phyloP scores from a whole-genome alignment of 176 grass and related monocot genomes.

The bread wheat (Triticum aestivum) region DNA sequence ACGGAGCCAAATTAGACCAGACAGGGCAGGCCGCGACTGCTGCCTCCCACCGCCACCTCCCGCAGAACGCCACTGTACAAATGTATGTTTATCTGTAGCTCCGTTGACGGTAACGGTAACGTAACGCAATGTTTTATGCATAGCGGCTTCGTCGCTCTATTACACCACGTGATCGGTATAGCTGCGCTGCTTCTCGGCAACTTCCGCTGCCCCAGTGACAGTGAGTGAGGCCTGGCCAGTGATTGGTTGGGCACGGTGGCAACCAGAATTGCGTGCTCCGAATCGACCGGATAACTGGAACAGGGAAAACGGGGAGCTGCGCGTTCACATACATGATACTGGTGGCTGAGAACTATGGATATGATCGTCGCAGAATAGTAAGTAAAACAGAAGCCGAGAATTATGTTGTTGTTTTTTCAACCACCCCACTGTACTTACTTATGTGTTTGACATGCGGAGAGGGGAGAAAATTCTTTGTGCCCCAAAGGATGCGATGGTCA shows the following conservation, averaged over 20 bases:
- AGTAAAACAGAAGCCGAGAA: too few relatives aligned
- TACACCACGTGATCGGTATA: neutral
- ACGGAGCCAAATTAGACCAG: neutral
- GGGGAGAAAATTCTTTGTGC: too few relatives aligned
- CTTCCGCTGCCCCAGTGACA: neutral
- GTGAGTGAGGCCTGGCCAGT: neutral
- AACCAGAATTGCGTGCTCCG: neutral
- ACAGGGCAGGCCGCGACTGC: neutral
- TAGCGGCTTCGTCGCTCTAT: neutral
- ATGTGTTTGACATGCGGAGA: too few relatives aligned
- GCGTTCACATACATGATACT: neutral
- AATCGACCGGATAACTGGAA: neutral
- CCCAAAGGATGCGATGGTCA: too few relatives aligned
- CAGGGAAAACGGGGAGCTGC: neutral
- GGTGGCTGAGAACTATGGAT: too few relatives aligned
- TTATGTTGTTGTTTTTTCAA: too few relatives aligned
- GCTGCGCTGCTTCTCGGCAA: conserved; percentile 32
- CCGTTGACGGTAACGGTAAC: neutral
- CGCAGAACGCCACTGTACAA: neutral
- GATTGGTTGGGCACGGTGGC: neutral
- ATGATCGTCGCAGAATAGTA: too few relatives aligned
- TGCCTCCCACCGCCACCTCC: neutral
- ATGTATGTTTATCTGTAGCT: neutral
- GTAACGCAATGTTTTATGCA: neutral
- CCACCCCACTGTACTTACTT: too few relatives aligned